Evolutionary conservation across 2,329 filamentous ascomycete species (phyloP), one percentile per base, ranked within the genome.

Genomic region (Bipolaris cookei): DNA sequence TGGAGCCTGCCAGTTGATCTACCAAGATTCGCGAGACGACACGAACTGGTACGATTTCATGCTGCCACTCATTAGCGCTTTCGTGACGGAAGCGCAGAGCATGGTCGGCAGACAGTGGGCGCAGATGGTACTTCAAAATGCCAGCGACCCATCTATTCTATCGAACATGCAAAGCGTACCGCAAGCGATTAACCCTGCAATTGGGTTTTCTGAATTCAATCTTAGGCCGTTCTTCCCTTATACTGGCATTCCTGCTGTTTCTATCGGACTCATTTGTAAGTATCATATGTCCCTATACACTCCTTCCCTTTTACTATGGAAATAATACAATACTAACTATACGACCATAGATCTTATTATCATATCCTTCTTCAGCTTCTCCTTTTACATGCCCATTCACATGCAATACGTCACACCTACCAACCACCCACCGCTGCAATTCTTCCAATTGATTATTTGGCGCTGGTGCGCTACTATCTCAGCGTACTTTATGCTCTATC

Each of bases 331-430:
- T 28, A 7, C 51, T 51, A 37, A 47, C 6, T 3, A 14, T 2
- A 2, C 13, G 4, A 4, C 38, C 2, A 5, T 25, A 67, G 66
- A 89, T 67, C 76, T 88, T 1, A 88, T 89, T 65, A 88, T 89
- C 65, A 79, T 89, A 38, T 84, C 85, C 0, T 89, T 89, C 76
- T 88, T 89, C 77, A 85, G 82, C 25, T 88, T 86, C 71, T 79
- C 82, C 0, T 89, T 89, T 75, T 86, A 88, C 65, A 77, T 89
- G 42, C 86, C 86, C 0, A 83, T 88, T 13, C 86, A 89, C 69
- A 81, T 80, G 63, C 82, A 84, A 66, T 87, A 86, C 67, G 77
- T 87, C 56, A 79, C 79, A 14, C 80, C 82, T 0, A 78, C 82
- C 45, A 79, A 79, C 10, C 85, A 87, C 56, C 84, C 84, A 1